These are phyloP conservation scores for Aureobasidium lini DNA, from an alignment of 2,329 filamentous ascomycete species.

Conservation along the genomic window DNA sequence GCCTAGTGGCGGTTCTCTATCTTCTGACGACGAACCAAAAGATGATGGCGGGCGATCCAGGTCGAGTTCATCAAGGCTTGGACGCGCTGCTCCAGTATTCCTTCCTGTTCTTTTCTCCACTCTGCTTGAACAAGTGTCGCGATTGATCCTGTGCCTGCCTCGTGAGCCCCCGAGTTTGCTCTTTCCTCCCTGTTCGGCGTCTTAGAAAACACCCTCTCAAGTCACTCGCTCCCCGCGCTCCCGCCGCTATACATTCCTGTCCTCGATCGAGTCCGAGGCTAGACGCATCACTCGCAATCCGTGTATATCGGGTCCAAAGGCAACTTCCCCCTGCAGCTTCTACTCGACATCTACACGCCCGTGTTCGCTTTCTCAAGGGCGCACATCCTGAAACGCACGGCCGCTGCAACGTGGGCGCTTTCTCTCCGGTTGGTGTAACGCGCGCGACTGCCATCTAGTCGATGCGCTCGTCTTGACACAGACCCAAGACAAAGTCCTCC, in stretches of 20 bases:
- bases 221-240: slow-evolving; percentile 8
- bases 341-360: not conserved
- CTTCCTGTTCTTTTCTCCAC: slow-evolving; percentile 9
- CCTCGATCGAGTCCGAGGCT: not conserved
- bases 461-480: slow-evolving; percentile 9
- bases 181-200: not conserved
- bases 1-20: slow-evolving; percentile 14
- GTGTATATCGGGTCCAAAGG: not conserved
- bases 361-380: not conserved
- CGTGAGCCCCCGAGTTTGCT: not conserved
- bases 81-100: slow-evolving; percentile 6
- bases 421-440: slow-evolving; percentile 10
- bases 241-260: slow-evolving; percentile 2
- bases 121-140: slow-evolving; percentile 8
- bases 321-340: not conserved
- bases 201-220: not conserved
- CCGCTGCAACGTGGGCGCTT: slow-evolving; percentile 13
- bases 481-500: not conserved
- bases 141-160: not conserved
- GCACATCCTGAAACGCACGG: slow-evolving; percentile 8
- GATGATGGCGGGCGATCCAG: slow-evolving; percentile 12
- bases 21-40: slow-evolving; percentile 8
- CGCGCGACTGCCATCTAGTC: slow-evolving; percentile 7
- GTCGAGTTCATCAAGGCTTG: slow-evolving; percentile 11
- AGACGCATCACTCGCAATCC: not conserved